Conservation (phyloP, 2,329 filamentous ascomycete genomes). For the Botryosphaeria dothidea region DNA sequence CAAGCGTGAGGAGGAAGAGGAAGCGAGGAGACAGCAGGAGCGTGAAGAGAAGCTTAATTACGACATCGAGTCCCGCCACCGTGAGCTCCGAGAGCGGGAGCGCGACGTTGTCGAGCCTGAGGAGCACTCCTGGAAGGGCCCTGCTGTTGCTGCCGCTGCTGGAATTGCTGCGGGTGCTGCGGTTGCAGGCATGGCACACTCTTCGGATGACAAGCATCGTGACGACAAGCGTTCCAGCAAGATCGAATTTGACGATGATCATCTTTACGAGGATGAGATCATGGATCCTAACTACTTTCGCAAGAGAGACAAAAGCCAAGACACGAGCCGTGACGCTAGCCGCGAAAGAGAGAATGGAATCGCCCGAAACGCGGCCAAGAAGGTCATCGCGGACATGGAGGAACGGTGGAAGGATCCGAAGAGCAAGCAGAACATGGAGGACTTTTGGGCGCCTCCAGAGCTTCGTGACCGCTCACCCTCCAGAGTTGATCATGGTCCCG, state of each 20-base stretch:
- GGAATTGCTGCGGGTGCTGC: conserved; percentile 27
- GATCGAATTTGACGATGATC: conserved; percentile 18
- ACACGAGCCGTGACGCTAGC: conserved; percentile 21
- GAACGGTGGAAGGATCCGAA: conserved; percentile 40
- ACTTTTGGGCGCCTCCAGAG: conserved; percentile 50
- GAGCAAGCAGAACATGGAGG: conserved; percentile 39
- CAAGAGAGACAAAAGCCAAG: conserved; percentile 32
- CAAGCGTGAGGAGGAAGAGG: conserved; percentile 24
- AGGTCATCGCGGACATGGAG: conserved; percentile 46
- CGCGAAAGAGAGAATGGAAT: conserved; percentile 24
- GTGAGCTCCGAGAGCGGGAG: conserved; percentile 36
- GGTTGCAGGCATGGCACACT: conserved; percentile 33
- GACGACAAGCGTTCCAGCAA: not conserved
- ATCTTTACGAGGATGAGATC: conserved; percentile 46
- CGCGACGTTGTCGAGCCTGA: conserved; percentile 34
- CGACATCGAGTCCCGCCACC: conserved; percentile 28
- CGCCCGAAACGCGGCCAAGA: conserved; percentile 35
- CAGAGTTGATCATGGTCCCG: conserved; percentile 29
- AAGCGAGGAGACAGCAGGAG: not conserved
- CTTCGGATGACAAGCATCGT: conserved; percentile 25
- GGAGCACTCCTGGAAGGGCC: conserved; percentile 32
- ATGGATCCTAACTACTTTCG: conserved; percentile 49
- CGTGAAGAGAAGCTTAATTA: conserved; percentile 29
- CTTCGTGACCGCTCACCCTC: conserved; percentile 38
- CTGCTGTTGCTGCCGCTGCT: conserved; percentile 32